Evolutionary conservation across 2,329 filamentous ascomycete species (phyloP), one percentile per base, ranked within the genome.

Genomic region (Neonectria hederae): DNA sequence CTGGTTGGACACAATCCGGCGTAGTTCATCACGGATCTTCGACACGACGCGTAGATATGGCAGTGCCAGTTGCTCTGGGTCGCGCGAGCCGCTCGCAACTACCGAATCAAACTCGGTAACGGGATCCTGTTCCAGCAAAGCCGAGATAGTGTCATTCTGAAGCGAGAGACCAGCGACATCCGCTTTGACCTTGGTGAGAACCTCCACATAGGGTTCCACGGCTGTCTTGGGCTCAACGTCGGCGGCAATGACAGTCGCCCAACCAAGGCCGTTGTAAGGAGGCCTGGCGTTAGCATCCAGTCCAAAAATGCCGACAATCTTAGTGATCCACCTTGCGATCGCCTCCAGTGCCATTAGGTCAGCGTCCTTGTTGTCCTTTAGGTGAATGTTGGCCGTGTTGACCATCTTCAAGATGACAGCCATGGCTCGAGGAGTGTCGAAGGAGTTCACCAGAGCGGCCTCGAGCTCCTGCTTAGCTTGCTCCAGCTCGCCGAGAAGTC

Each of bases 341-440:
- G 82, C 78, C 69, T 87, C 84, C 4, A 89, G 75, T 14, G 82
- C 82, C 10, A 74, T 69, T 17, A 87, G 76, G 65, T 87, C 83
- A 35, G 79, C 70, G 6, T 81, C 78, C 64, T 83, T 83, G 68
- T 83, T 80, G 14, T 82, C 79, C 64, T 79, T 82, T 56, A 87
- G 79, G 69, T 84, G 81, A 57, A 85, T 82, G 78, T 97, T 97
- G 75, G 91, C 91, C 45, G 91, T 88, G 52, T 89, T 91, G 66
- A 97, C 90, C 24, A 97, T 81, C 60, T 92, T 89, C 2, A 89
- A 88, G 51, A 97, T 90, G n/a, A 89, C 81, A 53, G 87, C 86
- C 91, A 97, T 93, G 5, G 90, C 93, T 54, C 84, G 82, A 1
- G 92, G 89, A 0, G 94, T 97, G 78, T 97, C 91, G 77, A 97